phyloP scores from a whole-genome alignment of 768 basidiomycete genomes.

The Crucibulum laeve region DNA sequence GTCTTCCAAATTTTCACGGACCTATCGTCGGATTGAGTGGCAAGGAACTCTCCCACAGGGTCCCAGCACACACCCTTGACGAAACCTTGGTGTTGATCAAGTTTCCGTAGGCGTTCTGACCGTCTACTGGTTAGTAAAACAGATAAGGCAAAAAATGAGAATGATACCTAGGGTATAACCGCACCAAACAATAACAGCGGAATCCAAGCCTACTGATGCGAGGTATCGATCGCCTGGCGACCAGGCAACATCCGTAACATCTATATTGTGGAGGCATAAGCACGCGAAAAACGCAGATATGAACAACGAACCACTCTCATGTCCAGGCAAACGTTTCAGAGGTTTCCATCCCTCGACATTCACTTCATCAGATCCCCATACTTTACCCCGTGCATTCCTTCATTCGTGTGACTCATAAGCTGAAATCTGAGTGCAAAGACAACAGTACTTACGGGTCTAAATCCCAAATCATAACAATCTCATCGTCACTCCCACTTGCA shows the following conservation, averaged over 20 bases:
- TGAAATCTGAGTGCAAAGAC: slow-evolving; percentile 1
- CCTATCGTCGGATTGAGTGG: slow-evolving; percentile 96
- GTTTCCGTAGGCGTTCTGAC: slow-evolving; percentile 75
- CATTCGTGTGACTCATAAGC: slow-evolving; percentile 5
- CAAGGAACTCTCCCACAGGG: slow-evolving; percentile 95
- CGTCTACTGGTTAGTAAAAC: slow-evolving; percentile 1
- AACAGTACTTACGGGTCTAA: slow-evolving; percentile 77
- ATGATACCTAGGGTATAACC: slow-evolving; percentile 80
- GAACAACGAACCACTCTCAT: slow-evolving; percentile 75
- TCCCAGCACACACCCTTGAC: slow-evolving; percentile 99
- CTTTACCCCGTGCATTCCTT: slow-evolving; percentile 77
- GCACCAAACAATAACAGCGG: slow-evolving; percentile 90
- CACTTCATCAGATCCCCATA: slow-evolving; percentile 93
- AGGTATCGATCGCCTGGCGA: slow-evolving; percentile 88
- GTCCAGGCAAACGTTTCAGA: slow-evolving; percentile 84
- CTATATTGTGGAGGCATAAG: slow-evolving; percentile 32
- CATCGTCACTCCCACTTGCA: slow-evolving; percentile 95
- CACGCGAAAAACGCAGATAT: neutral
- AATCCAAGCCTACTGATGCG: slow-evolving; percentile 92
- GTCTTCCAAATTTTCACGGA: slow-evolving; percentile 97
- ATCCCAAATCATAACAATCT: slow-evolving; percentile 96
- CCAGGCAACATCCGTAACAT: slow-evolving; percentile 96
- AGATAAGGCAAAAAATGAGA: neutral
- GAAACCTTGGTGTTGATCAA: slow-evolving; percentile 91
- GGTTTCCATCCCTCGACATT: slow-evolving; percentile 99